Evolutionary conservation across 345 rosid genomes (phyloP), one percentile per base, ranked within the genome.

Genomic region (Cardamine occulta): DNA sequence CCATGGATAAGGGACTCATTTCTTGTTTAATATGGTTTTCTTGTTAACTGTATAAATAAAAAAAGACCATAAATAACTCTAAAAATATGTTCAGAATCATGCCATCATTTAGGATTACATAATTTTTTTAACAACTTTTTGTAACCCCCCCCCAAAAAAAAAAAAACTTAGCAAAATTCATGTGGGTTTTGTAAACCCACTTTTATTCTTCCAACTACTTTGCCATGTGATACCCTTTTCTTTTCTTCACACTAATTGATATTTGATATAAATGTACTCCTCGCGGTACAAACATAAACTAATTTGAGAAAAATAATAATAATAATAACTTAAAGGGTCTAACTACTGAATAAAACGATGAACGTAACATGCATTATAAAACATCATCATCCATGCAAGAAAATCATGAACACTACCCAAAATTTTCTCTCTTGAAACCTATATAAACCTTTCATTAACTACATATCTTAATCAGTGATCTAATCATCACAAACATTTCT

Each of bases 131-230:
- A 70, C 70, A 34, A 76, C 80, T 21, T 68, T 63, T 70, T 77
- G 76, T 77, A 70, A 77, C 76, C 52, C 58, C 76, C 52, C 58
- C 71, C 70, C n/a, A 62, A 63, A 52, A 29, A 32, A 63, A 70
- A 44, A 29, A 62, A 53, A 42, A 24, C 34, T 77, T 77, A 21
- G 73, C 77, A 78, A 72, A 66, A 42, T 78, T 78, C 78, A 78
- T 78, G 81, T 78, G 81, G 72, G 64, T 51, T 71, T 63, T 18
- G n/a, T 51, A 63, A 77, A 77, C 65, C 51, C 71, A 70, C 72
- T 71, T 77, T 77, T 70, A 18, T 56, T 48, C 48, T 57, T 76
- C 71, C 60, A 45, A 62, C 52, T 63, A 63, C 80, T 17, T 71
- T 77, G 76, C 26, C 80, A 71, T 71, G 80, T 71, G 81, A 77